phyloP scores from a whole-genome alignment of 495 filamentous ascomycete species.

The Aspergillus mulundensis region DNA sequence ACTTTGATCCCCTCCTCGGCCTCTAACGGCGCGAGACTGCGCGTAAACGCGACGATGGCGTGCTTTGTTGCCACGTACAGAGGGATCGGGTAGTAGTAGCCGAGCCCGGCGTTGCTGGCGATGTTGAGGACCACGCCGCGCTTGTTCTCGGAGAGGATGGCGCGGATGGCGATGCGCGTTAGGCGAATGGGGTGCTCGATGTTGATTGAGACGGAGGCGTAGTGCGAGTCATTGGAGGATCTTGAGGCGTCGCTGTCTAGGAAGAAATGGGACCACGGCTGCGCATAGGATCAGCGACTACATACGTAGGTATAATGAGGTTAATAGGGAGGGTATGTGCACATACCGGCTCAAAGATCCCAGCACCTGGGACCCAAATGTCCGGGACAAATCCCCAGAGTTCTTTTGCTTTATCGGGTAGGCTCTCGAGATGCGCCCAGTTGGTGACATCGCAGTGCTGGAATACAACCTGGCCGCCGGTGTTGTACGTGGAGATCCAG shows the following conservation, averaged over 20 bases:
- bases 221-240: not conserved
- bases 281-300: too few relatives aligned
- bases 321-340: too few relatives aligned
- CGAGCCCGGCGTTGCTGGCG: not conserved
- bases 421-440: not conserved
- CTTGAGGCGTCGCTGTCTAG: too few relatives aligned
- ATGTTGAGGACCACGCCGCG: slow-evolving; percentile 3
- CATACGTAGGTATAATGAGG: too few relatives aligned
- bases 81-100: not conserved
- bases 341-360: slow-evolving; percentile 9
- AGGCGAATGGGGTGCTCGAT: slow-evolving; percentile 8
- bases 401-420: not conserved
- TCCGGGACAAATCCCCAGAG: slow-evolving; percentile 2
- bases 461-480: not conserved
- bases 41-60: not conserved
- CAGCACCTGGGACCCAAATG: slow-evolving; percentile 1
- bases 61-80: slow-evolving; percentile 1
- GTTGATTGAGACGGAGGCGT: slow-evolving; percentile 9
- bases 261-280: slow-evolving; percentile 8
- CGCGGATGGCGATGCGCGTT: slow-evolving; percentile 8
- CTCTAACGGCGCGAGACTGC: not conserved
- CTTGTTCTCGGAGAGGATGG: not conserved
- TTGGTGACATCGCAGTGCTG: not conserved
- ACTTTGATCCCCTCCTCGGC: not conserved
- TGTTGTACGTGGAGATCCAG: not conserved